phyloP scores from a whole-genome alignment of 2,329 filamentous ascomycete species.

The Penicillium sp. region DNA sequence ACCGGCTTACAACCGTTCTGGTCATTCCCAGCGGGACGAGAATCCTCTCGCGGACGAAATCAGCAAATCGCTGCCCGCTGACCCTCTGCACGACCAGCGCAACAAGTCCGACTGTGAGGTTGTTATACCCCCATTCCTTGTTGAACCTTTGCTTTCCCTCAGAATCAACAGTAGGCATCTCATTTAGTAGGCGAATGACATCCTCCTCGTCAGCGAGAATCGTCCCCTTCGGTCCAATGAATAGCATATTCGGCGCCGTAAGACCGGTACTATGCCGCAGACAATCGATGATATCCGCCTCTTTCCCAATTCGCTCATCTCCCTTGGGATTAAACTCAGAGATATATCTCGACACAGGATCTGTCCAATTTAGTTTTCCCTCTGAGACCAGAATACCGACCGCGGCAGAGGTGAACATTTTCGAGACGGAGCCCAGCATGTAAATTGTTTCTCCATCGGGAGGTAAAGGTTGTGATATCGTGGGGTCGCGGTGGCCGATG shows the following conservation, averaged over 20 bases:
- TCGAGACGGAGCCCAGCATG: conserved; percentile 24
- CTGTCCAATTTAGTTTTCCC: conserved; percentile 30
- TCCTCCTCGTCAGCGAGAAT: not conserved
- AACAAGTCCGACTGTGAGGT: conserved; percentile 29
- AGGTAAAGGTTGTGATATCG: not conserved
- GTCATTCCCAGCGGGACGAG: conserved; percentile 32
- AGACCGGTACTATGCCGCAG: conserved; percentile 33
- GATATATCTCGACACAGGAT: conserved; percentile 26
- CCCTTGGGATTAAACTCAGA: conserved; percentile 27
- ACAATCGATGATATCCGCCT: conserved; percentile 31
- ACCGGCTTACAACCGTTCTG: conserved; percentile 22
- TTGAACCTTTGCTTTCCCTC: conserved; percentile 5
- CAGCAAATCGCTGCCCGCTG: conserved; percentile 26
- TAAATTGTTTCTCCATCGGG: not conserved
- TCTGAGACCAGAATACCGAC: conserved; percentile 33
- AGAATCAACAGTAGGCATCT: not conserved
- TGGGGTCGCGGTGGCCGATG: not conserved
- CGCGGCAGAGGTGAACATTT: conserved; percentile 32
- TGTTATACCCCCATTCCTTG: conserved; percentile 29
- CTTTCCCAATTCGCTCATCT: conserved; percentile 22
- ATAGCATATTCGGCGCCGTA: conserved; percentile 10
- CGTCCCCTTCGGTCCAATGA: conserved; percentile 8
- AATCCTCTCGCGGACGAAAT: conserved; percentile 29
- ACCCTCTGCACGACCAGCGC: conserved; percentile 29
- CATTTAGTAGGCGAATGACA: not conserved